A percentile compares a stretch with the other conserved stretches of the same genome.
These are phyloP conservation scores for Colletotrichum caudatum DNA, from an alignment of 2,329 filamentous ascomycete species.

Conservation along the genomic window DNA sequence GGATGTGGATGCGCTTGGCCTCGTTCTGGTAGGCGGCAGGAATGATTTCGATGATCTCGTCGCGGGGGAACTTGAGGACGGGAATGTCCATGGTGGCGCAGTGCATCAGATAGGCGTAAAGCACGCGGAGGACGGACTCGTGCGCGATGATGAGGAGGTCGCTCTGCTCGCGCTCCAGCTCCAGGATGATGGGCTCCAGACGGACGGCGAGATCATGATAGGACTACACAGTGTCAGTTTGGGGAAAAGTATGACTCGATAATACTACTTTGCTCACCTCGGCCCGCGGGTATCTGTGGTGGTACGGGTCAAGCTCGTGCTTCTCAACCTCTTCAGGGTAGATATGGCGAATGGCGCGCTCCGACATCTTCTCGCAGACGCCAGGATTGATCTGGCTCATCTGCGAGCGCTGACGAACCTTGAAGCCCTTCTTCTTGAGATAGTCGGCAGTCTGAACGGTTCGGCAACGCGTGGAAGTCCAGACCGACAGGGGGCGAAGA, in stretches of 20 bases:
- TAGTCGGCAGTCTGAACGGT: constrained; percentile 91
- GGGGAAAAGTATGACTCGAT: not conserved
- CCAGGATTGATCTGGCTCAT: constrained; percentile 98
- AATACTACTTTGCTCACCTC: constrained; percentile 69
- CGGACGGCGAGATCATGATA: constrained; percentile 99
- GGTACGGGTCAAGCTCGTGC: constrained; percentile 94
- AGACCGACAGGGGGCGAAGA: constrained; percentile 85
- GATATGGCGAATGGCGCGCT: constrained; percentile 80
- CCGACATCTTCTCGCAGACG: constrained; percentile 93
- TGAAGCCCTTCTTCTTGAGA: constrained; percentile 83
- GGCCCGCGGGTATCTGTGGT: constrained; percentile 93
- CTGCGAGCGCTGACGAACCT: constrained; percentile 90
- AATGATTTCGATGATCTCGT: constrained; percentile 99
- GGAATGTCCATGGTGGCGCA: constrained; percentile 97
- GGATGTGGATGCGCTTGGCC: constrained; percentile 90
- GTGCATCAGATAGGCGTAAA: constrained; percentile 98
- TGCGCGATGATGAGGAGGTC: constrained; percentile 99
- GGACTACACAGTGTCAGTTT: constrained; percentile 68
- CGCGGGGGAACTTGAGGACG: constrained; percentile 89
- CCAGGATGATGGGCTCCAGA: constrained; percentile 96
- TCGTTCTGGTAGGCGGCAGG: constrained; percentile 98
- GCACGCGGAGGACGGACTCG: constrained; percentile 94
- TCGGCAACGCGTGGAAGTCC: constrained; percentile 92
- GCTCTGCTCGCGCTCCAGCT: constrained; percentile 95
- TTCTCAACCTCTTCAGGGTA: constrained; percentile 94